Evolutionary conservation across 306 rosid species (phyloP).

Genomic region (Cucumis cinereus): DNA sequence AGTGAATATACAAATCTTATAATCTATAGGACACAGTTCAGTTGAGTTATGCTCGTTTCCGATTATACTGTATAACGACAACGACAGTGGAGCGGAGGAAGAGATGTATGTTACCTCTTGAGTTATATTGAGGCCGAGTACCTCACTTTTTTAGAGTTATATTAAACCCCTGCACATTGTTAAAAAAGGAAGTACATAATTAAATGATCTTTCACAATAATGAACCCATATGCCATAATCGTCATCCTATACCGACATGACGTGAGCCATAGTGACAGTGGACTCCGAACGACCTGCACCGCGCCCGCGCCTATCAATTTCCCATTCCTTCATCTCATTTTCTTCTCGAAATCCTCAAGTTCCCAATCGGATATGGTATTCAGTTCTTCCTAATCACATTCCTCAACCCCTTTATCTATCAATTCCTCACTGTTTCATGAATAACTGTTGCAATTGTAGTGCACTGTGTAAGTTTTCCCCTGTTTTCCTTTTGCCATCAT

Average conservation of each 20-base stretch:
- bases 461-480: not conserved
- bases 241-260: not conserved
- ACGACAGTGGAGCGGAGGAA: too few species aligned
- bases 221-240: not conserved
- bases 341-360: not conserved
- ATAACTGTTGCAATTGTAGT: not conserved
- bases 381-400: not conserved
- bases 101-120: too few species aligned
- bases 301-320: not conserved
- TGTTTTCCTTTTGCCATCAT: not conserved
- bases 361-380: not conserved
- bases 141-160: too few species aligned
- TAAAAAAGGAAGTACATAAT: not conserved
- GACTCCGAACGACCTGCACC: not conserved
- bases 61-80: too few species aligned
- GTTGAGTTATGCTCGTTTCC: too few species aligned
- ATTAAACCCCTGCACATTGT: not conserved
- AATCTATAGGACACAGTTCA: too few species aligned
- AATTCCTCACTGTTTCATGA: not conserved
- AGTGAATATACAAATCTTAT: too few species aligned
- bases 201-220: not conserved
- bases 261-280: not conserved
- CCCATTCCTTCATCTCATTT: not conserved
- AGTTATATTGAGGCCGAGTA: too few species aligned
- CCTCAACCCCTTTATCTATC: not conserved